phyloP scores from a whole-genome alignment of 2,329 filamentous ascomycete species.

The Fonsecaea erecta region DNA sequence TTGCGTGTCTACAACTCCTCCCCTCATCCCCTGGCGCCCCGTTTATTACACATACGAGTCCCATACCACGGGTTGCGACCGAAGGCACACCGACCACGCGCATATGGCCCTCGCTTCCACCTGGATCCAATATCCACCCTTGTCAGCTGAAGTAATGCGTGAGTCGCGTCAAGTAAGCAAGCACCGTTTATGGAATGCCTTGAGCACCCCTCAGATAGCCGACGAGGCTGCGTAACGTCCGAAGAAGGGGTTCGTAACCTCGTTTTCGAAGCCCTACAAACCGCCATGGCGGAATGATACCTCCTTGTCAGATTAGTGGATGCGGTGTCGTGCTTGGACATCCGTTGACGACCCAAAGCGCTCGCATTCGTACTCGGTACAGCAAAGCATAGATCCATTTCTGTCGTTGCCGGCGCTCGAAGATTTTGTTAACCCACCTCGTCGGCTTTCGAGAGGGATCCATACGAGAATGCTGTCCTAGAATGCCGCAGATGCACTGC shows the following conservation, averaged over 20 bases:
- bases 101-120: neutral
- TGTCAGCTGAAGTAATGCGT: constrained; percentile 25
- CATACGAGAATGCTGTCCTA: neutral
- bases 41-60: neutral
- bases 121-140: constrained; percentile 1
- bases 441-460: neutral
- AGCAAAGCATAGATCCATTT: neutral
- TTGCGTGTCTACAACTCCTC: neutral
- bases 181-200: neutral
- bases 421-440: neutral
- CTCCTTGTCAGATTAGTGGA: neutral
- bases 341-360: neutral
- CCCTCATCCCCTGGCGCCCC: neutral
- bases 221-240: constrained; percentile 1
- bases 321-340: neutral
- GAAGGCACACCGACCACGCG: neutral
- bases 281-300: neutral
- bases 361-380: neutral
- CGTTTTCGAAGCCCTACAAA: neutral
- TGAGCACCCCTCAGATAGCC: neutral
- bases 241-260: neutral
- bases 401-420: neutral
- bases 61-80: neutral
- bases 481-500: neutral
- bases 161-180: constrained; percentile 1